These are phyloP conservation scores for Ganoderma meredithae DNA, from an alignment of 1,284 basidiomycete species.

Conservation along the genomic window DNA sequence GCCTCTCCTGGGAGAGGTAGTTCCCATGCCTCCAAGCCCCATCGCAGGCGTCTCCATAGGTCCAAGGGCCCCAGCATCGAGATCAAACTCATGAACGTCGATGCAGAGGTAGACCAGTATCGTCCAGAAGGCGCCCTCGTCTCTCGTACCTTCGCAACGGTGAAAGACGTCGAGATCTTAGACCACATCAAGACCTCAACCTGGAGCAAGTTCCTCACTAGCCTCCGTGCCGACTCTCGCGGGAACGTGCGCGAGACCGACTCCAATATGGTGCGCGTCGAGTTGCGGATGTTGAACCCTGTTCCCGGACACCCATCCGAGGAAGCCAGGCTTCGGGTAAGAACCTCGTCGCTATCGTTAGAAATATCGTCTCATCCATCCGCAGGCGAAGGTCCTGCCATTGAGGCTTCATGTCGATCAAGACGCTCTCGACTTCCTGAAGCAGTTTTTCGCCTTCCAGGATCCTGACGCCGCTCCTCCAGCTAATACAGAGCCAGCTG, in stretches of 20 bases:
- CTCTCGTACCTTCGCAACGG: conserved; percentile 70
- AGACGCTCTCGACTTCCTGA: conserved; percentile 97
- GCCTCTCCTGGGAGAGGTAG: conserved; percentile 48
- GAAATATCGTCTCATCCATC: conserved; percentile 10
- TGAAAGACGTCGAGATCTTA: conserved; percentile 85
- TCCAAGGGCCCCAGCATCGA: conserved; percentile 87
- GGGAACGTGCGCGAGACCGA: conserved; percentile 90
- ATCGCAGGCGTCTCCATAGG: conserved; percentile 73
- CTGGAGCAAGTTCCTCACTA: conserved; percentile 96
- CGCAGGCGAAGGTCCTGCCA: conserved; percentile 87
- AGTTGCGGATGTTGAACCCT: conserved; percentile 79
- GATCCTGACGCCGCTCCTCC: conserved; percentile 57
- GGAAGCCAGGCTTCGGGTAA: conserved; percentile 84
- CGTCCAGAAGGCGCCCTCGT: conserved; percentile 61
- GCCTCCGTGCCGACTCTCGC: conserved; percentile 80
- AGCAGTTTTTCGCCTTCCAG: conserved; percentile 94
- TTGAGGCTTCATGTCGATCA: conserved; percentile 96
- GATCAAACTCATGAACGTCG: conserved; percentile 74
- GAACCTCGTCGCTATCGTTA: conserved; percentile 36
- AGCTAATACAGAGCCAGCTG: conserved; percentile 43
- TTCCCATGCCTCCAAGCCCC: conserved; percentile 51
- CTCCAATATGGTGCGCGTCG: conserved; percentile 92
- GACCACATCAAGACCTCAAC: conserved; percentile 99
- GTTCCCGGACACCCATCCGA: conserved; percentile 70
- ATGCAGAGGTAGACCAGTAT: conserved; percentile 75